Evolutionary conservation across 2,329 filamentous ascomycete genomes (phyloP).

Genomic region (Sporothrix pseudoabietina): DNA sequence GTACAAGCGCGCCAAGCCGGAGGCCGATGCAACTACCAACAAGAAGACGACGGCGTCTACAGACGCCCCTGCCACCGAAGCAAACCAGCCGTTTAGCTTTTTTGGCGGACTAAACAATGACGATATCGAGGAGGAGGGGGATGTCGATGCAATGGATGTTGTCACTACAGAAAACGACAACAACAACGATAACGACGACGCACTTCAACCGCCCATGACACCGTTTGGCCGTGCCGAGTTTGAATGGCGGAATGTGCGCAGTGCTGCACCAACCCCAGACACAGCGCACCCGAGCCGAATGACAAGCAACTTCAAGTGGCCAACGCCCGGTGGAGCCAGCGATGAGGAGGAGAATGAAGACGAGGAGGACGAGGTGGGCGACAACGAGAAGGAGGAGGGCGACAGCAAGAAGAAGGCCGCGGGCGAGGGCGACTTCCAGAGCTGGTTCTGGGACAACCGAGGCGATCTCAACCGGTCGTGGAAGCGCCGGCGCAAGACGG

Average conservation of each 20-base stretch:
- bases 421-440: constrained; percentile 59
- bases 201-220: constrained; percentile 64
- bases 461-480: constrained; percentile 66
- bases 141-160: constrained; percentile 37
- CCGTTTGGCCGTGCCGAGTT: constrained; percentile 81
- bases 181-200: constrained; percentile 38
- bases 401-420: constrained; percentile 28
- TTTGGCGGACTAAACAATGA: constrained; percentile 62
- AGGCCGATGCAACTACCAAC: constrained; percentile 25
- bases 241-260: constrained; percentile 73
- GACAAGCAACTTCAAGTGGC: constrained; percentile 56
- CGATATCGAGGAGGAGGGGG: constrained; percentile 46
- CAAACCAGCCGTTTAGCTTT: constrained; percentile 67
- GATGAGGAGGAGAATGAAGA: constrained; percentile 48
- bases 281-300: constrained; percentile 72
- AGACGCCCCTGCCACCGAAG: not conserved
- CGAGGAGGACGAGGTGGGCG: constrained; percentile 41
- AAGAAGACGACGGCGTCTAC: constrained; percentile 31
- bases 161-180: constrained; percentile 48
- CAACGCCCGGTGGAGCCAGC: constrained; percentile 49
- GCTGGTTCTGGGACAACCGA: constrained; percentile 69
- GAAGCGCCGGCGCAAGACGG: constrained; percentile 65
- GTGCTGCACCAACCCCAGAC: constrained; percentile 91
- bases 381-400: constrained; percentile 28
- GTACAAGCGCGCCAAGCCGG: constrained; percentile 71